phyloP scores from a whole-genome alignment of 1,139 yeast genomes.

The Blastobotrys apis region DNA sequence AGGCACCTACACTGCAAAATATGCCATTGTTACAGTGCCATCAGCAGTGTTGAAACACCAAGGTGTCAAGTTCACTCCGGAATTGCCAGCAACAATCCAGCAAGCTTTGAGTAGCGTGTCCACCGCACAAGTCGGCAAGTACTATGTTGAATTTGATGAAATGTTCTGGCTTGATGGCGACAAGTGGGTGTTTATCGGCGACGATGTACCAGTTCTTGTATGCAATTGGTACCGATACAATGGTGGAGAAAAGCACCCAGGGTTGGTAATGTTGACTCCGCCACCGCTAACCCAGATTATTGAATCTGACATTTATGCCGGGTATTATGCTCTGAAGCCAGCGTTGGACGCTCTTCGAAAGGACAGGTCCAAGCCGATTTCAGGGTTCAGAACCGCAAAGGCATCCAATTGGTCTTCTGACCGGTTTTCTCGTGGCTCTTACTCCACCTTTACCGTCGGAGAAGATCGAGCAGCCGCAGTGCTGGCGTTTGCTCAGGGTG shows the following conservation, averaged over 20 bases:
- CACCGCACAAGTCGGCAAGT: conserved; percentile 74
- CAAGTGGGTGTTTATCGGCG: conserved; percentile 44
- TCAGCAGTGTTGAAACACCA: conserved; percentile 57
- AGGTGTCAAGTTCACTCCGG: conserved; percentile 55
- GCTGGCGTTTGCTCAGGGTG: conserved; percentile 53
- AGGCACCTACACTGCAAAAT: conserved; percentile 42
- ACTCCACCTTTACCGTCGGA: conserved; percentile 60
- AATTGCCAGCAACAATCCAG: conserved; percentile 31
- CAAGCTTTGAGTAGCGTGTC: conserved; percentile 50
- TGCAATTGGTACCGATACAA: conserved; percentile 24
- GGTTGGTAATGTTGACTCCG: conserved; percentile 32
- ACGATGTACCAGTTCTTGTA: conserved; percentile 24
- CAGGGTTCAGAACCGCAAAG: conserved; percentile 53
- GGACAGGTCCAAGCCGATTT: conserved; percentile 25
- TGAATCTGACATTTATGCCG: conserved; percentile 34
- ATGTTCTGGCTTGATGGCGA: conserved; percentile 60
- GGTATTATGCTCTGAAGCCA: conserved; percentile 25
- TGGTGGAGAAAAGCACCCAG: conserved; percentile 39
- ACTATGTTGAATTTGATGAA: conserved; percentile 67
- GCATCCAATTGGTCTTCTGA: conserved; percentile 67
- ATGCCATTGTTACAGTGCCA: conserved; percentile 68
- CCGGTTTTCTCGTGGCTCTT: conserved; percentile 69
- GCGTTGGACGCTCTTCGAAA: conserved; percentile 23
- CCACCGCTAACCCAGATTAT: conserved; percentile 44
- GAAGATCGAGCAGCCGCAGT: conserved; percentile 63